phyloP scores from a whole-genome alignment of 768 basidiomycete genomes.

The Leccinum ochraceum region DNA sequence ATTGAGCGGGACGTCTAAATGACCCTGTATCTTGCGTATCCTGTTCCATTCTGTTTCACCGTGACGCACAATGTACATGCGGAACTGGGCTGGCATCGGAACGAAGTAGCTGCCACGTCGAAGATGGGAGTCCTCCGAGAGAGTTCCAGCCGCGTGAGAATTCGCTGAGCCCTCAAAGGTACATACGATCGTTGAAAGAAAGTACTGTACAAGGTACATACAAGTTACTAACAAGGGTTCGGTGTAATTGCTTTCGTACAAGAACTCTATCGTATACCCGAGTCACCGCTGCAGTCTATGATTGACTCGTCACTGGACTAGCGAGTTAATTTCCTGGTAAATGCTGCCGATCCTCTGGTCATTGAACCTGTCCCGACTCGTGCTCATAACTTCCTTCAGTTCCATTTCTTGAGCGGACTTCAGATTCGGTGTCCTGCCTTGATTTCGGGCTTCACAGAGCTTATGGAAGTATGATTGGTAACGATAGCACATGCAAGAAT shows the following conservation, averaged over 20 bases:
- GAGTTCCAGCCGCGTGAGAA: background rate
- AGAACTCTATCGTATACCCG: background rate
- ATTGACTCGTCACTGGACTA: conserved; percentile 30
- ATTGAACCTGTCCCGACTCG: conserved; percentile 47
- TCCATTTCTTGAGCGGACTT: conserved; percentile 40
- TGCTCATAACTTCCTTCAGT: conserved; percentile 41
- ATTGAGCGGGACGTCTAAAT: conserved; percentile 65
- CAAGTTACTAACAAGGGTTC: background rate
- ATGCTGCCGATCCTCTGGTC: conserved; percentile 62
- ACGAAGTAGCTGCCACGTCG: background rate
- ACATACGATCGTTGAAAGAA: background rate
- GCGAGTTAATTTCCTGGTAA: conserved; percentile 45
- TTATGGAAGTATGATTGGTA: conserved; percentile 27
- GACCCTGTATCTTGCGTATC: conserved; percentile 69
- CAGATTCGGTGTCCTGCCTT: conserved; percentile 35
- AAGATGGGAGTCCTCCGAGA: background rate
- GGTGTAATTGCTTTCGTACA: background rate
- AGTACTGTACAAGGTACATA: background rate
- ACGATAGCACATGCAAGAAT: background rate
- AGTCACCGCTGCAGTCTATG: background rate
- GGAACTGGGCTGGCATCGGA: conserved; percentile 37
- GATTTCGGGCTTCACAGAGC: conserved; percentile 50
- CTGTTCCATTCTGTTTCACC: conserved; percentile 77
- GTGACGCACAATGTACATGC: conserved; percentile 70
- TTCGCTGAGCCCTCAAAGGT: background rate